A percentile compares a stretch with the other conserved stretches of the same genome.
Evolutionary conservation across 495 filamentous ascomycete species (phyloP).

Genomic region (Penicillium daleae): DNA sequence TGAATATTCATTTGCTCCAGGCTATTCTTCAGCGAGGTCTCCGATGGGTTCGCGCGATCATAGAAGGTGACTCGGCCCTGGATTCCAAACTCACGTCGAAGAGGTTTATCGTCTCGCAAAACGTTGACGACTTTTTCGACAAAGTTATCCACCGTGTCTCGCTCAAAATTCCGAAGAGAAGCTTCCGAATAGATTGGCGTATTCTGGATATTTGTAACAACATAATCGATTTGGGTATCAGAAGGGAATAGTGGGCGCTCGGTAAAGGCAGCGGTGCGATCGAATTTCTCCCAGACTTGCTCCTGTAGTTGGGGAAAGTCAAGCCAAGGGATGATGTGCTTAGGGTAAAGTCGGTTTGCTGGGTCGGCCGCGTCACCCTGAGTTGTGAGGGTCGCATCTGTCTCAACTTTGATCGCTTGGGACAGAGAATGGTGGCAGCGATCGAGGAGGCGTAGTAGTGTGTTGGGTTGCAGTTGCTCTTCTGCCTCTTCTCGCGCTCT

Average conservation of each 20-base stretch:
- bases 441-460: too few species aligned
- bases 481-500: too few species aligned
- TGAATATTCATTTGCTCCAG: constrained; percentile 28
- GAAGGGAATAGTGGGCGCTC: too few species aligned
- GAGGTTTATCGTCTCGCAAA: constrained; percentile 27
- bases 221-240: constrained; percentile 1
- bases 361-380: too few species aligned
- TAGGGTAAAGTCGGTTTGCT: too few species aligned
- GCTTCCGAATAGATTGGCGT: constrained; percentile 33
- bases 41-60: constrained; percentile 24
- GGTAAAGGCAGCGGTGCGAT: constrained; percentile 1
- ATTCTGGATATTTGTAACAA: constrained; percentile 25
- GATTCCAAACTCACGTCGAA: constrained; percentile 27
- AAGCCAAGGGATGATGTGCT: too few species aligned
- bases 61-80: constrained; percentile 29
- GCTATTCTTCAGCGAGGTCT: constrained; percentile 28
- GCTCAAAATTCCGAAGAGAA: constrained; percentile 32
- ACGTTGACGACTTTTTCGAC: constrained; percentile 28
- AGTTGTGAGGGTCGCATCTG: too few species aligned
- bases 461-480: too few species aligned
- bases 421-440: too few species aligned
- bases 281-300: constrained; percentile 4
- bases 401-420: too few species aligned
- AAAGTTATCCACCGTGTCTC: constrained; percentile 35
- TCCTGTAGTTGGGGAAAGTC: too few species aligned